Base-by-base conservation (phyloP, 305 asterid species). In the Fraxinus angustifolia region DNA sequence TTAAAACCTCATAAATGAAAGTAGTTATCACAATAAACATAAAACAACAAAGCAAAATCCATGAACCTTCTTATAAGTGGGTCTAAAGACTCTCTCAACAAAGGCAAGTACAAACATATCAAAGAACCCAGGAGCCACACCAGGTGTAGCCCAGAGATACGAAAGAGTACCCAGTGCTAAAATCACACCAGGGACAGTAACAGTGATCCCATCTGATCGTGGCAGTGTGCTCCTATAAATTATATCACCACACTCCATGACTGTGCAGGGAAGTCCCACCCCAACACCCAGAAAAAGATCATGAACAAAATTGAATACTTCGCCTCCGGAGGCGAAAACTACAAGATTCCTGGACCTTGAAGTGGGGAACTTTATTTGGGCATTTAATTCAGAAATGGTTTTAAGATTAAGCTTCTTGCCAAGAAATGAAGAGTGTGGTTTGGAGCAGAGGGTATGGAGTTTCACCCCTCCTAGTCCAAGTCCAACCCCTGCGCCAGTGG, bases 31-130 rank as follows among this genome's bases (percentile, higher is more conserved):
- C 6, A 78, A 85, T 14, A 5, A 36, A 79, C 3, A 14, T 21
- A 1, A 28, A 40, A 38, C 28, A 50, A 45, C 16, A 70, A 31
- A 1, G 35, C 6, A 1, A 56, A 60, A 75, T 72, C 38, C 26
- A 60, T 77, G 26, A 31, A 95, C 98, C 98, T 93, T 94, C 83
- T 90, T 94, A 78, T 86, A 94, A 81, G 88, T 89, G 26, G 97
- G 94, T 80, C 94, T 85, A 80, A 93, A 93, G 75, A 92, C 16
- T 77, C 98, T 92, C 73, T 96, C 98, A 75, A 90, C 85, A 85
- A 91, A 90, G 78, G 98, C 96, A 86, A 96, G 99, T 81, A 96
- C 93, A 90, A 96, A 96, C 99, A 96, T 96, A 81, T 96, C 99
- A 77, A 88, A 96, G 86, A 93, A 94, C 0, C 98, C 98, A 88